phyloP scores from a whole-genome alignment of 192 early-diverging fungal genomes.

The Thamnidium elegans region DNA sequence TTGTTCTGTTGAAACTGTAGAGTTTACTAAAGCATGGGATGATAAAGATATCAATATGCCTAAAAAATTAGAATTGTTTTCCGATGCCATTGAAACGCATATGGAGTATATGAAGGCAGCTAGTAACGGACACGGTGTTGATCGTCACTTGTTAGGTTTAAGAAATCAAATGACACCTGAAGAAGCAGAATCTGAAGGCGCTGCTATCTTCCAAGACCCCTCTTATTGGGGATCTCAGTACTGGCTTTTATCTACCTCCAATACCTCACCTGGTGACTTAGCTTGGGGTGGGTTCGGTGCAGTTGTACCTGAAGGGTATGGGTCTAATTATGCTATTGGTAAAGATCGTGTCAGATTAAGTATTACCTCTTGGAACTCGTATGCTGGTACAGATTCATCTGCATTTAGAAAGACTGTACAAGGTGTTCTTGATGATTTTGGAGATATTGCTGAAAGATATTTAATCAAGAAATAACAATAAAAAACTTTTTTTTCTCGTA shows the following conservation, averaged over 20 bases:
- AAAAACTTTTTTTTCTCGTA: neutral
- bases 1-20: conserved; percentile 72
- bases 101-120: conserved; percentile 74
- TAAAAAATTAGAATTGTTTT: conserved; percentile 54
- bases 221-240: conserved; percentile 74
- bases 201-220: conserved; percentile 79
- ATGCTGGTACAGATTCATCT: conserved; percentile 42
- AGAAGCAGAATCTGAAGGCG: conserved; percentile 54
- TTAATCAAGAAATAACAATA: conserved; percentile 11
- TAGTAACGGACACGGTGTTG: conserved; percentile 76
- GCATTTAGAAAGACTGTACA: conserved; percentile 63
- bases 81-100: conserved; percentile 68
- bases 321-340: conserved; percentile 78
- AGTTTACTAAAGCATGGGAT: conserved; percentile 73
- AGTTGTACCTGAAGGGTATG: conserved; percentile 82
- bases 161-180: conserved; percentile 60
- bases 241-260: conserved; percentile 81
- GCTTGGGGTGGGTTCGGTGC: conserved; percentile 85
- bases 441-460: conserved; percentile 16
- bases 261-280: conserved; percentile 67
- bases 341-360: conserved; percentile 68
- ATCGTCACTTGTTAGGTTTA: conserved; percentile 89
- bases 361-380: conserved; percentile 54
- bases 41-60: conserved; percentile 51
- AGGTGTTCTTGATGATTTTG: conserved; percentile 61